A percentile compares a stretch with the other conserved stretches of the same genome.
Conservation (phyloP, 176 grass and related monocot genomes). For the Juncus inflexus region DNA sequence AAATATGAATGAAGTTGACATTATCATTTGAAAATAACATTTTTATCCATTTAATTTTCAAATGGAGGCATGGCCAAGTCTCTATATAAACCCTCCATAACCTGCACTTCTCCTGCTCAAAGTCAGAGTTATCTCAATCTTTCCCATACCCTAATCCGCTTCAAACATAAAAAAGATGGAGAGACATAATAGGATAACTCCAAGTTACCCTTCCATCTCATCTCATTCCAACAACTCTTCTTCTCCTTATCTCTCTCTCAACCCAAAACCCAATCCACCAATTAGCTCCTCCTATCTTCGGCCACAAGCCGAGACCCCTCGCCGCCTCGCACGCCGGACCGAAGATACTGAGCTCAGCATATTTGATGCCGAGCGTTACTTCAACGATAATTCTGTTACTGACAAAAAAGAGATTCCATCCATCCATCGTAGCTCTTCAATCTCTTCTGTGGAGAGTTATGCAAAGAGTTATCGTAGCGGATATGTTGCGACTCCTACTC, state of each 20-base stretch:
- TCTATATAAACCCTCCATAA: neutral
- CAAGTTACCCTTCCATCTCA: neutral
- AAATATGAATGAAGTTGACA: too few relatives aligned
- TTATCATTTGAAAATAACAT: too few relatives aligned
- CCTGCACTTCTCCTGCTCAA: neutral
- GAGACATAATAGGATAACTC: slow-evolving; percentile 21
- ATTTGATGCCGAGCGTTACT: slow-evolving; percentile 44
- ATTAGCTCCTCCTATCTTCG: slow-evolving; percentile 14
- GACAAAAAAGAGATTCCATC: slow-evolving; percentile 23
- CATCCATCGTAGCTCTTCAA: slow-evolving; percentile 16
- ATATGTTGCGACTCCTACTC: slow-evolving; percentile 12
- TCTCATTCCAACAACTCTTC: slow-evolving; percentile 1
- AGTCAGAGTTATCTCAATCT: neutral
- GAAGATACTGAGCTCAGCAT: slow-evolving; percentile 41
- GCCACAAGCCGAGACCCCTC: slow-evolving; percentile 5
- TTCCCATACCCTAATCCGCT: neutral
- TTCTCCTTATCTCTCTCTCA: slow-evolving; percentile 21
- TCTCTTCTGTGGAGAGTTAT: slow-evolving; percentile 24
- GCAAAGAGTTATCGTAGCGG: slow-evolving; percentile 3
- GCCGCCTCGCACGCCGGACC: slow-evolving; percentile 15
- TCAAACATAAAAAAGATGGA: slow-evolving; percentile 10
- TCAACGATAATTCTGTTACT: slow-evolving; percentile 22
- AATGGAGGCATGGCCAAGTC: slow-evolving; percentile 4
- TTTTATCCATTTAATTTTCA: neutral
- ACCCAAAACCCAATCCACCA: slow-evolving; percentile 18